phyloP scores from a whole-genome alignment of 192 early-diverging fungal species.

The Backusella tarrabulga region DNA sequence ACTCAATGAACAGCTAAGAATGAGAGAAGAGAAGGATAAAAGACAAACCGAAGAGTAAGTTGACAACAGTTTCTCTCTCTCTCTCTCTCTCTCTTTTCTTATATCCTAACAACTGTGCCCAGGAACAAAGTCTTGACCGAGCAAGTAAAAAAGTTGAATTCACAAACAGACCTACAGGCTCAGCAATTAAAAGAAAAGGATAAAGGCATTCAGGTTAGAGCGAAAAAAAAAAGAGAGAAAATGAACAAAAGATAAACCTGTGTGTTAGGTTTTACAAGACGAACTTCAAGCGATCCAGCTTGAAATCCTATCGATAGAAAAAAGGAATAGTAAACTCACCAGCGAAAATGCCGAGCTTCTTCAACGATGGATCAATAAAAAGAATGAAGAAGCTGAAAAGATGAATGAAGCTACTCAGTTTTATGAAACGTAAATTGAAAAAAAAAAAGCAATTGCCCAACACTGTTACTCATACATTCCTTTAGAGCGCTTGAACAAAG shows the following conservation, averaged over 20 bases:
- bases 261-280: slow-evolving; percentile 77
- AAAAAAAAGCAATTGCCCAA: too few species aligned
- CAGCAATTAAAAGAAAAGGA: slow-evolving; percentile 83
- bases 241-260: not conserved
- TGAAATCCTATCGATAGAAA: slow-evolving; percentile 79
- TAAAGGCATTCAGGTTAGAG: slow-evolving; percentile 75
- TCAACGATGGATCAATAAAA: slow-evolving; percentile 89
- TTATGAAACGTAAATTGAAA: slow-evolving; percentile 65
- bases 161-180: slow-evolving; percentile 37
- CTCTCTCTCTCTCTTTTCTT: too few species aligned
- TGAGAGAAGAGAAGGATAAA: slow-evolving; percentile 54
- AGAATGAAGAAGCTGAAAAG: slow-evolving; percentile 84
- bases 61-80: too few species aligned
- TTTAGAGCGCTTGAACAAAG: slow-evolving; percentile 1
- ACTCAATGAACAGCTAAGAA: slow-evolving; percentile 76
- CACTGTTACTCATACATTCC: too few species aligned
- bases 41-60: slow-evolving; percentile 66
- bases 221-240: not conserved
- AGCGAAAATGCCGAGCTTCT: slow-evolving; percentile 85
- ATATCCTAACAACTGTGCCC: too few species aligned
- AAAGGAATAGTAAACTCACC: slow-evolving; percentile 64
- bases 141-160: slow-evolving; percentile 20
- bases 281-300: slow-evolving; percentile 89
- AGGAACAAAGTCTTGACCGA: slow-evolving; percentile 43
- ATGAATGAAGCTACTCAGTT: slow-evolving; percentile 93